Conservation (phyloP, 208 protist genomes). For the Trypanosoma caninum region DNA sequence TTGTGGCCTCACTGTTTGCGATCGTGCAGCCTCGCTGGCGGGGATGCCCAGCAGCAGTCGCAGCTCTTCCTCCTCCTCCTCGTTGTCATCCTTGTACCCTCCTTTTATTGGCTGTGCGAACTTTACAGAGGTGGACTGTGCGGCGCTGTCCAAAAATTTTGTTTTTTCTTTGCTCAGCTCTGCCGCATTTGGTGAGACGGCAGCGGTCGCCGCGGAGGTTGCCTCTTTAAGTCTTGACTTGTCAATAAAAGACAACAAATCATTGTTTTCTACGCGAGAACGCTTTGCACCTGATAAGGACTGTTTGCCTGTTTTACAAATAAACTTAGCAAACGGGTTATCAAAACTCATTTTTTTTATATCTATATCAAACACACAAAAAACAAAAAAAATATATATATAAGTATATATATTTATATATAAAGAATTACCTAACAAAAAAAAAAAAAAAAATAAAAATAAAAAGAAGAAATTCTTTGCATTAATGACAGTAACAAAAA, state of each 20-base stretch:
- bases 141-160: background rate
- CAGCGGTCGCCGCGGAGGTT: background rate
- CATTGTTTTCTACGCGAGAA: slow-evolving; percentile 1
- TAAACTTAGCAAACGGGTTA: slow-evolving; percentile 15
- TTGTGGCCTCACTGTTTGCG: slow-evolving; percentile 33
- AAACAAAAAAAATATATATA: too few relatives aligned
- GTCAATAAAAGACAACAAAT: background rate
- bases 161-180: background rate
- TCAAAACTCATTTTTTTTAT: slow-evolving; percentile 12
- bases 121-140: slow-evolving; percentile 9
- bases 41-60: slow-evolving; percentile 55
- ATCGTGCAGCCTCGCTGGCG: background rate
- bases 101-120: slow-evolving; percentile 14
- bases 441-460: background rate
- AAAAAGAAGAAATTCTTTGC: background rate
- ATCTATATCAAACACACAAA: too few relatives aligned
- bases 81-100: slow-evolving; percentile 23
- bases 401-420: too few relatives aligned
- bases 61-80: slow-evolving; percentile 76
- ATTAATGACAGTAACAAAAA: background rate
- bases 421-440: background rate
- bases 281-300: background rate
- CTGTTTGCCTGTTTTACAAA: slow-evolving; percentile 11
- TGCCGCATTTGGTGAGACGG: slow-evolving; percentile 14
- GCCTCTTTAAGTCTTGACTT: background rate